Conservation (phyloP, 1,284 basidiomycete genomes). For the Lignosus rhinocerotis region DNA sequence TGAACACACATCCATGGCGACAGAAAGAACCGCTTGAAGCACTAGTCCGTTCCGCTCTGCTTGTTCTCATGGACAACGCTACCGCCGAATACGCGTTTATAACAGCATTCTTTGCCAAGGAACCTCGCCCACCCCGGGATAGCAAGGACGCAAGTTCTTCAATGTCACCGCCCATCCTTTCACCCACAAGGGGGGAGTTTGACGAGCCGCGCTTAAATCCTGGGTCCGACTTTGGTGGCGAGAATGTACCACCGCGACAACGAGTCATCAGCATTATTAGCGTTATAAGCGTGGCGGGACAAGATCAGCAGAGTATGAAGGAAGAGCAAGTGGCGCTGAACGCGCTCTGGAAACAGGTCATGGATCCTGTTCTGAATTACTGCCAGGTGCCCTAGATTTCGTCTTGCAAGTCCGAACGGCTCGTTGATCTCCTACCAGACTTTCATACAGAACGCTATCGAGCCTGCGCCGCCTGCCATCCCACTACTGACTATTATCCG, state of each 20-base stretch:
- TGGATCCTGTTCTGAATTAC: conserved; percentile 87
- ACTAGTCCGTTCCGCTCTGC: conserved; percentile 78
- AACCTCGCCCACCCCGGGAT: conserved; percentile 34
- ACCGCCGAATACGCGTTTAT: conserved; percentile 90
- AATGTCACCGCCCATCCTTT: conserved; percentile 40
- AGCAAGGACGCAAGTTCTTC: conserved; percentile 35
- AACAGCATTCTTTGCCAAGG: conserved; percentile 73
- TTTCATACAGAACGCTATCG: conserved; percentile 65
- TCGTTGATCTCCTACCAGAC: conserved; percentile 44
- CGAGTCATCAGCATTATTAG: conserved; percentile 32
- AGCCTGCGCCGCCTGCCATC: conserved; percentile 69
- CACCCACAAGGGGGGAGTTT: conserved; percentile 30
- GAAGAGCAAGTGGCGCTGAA: conserved; percentile 59
- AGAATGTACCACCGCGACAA: conserved; percentile 25
- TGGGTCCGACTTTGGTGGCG: conserved; percentile 28
- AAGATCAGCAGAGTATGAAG: conserved; percentile 37
- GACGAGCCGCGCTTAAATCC: conserved; percentile 33
- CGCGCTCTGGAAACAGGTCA: conserved; percentile 85
- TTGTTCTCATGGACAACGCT: conserved; percentile 93
- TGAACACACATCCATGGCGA: neutral
- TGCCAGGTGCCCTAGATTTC: conserved; percentile 53
- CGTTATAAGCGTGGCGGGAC: conserved; percentile 22
- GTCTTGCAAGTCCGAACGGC: neutral
- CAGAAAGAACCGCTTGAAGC: conserved; percentile 82
- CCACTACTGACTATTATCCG: conserved; percentile 88